Conservation (phyloP, 2,329 filamentous ascomycete genomes). For the Diaporthe destruens region DNA sequence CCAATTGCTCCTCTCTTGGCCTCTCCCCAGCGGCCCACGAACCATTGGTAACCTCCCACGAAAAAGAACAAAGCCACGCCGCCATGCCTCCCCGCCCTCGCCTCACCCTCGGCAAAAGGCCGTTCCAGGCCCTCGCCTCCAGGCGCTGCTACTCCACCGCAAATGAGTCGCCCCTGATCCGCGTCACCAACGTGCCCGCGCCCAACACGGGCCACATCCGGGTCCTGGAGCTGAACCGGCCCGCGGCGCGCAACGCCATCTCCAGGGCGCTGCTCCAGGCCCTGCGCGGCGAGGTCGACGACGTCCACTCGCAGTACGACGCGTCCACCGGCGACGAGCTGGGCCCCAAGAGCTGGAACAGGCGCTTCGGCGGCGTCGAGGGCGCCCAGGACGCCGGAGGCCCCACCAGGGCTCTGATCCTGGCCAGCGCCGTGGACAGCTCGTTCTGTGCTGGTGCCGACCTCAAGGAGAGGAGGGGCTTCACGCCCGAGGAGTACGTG, state of each 20-base stretch:
- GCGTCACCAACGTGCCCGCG: constrained; percentile 80
- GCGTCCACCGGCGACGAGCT: constrained; percentile 64
- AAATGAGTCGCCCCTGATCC: constrained; percentile 66
- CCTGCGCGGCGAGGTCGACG: constrained; percentile 79
- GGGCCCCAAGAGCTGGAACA: constrained; percentile 50
- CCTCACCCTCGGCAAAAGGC: constrained; percentile 33
- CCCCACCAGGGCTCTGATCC: constrained; percentile 82
- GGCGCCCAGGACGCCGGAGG: constrained; percentile 58
- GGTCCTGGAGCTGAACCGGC: constrained; percentile 88
- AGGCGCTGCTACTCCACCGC: constrained; percentile 57
- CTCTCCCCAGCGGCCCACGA: not conserved
- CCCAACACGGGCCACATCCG: constrained; percentile 87
- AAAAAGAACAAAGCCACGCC: not conserved
- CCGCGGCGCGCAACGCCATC: constrained; percentile 89
- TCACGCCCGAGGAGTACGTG: constrained; percentile 81
- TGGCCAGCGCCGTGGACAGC: constrained; percentile 86
- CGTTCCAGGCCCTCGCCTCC: constrained; percentile 40
- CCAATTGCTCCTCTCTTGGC: not conserved
- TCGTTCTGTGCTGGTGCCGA: constrained; percentile 97
- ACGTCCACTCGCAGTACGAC: constrained; percentile 74
- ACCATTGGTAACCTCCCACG: not conserved
- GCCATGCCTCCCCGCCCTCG: constrained; percentile 34
- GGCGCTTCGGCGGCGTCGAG: constrained; percentile 60
- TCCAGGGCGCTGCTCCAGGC: constrained; percentile 81
- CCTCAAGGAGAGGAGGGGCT: constrained; percentile 85